Evolutionary conservation across 2,329 filamentous ascomycete genomes (phyloP).

Genomic region (Decorospora gaudefroyi): DNA sequence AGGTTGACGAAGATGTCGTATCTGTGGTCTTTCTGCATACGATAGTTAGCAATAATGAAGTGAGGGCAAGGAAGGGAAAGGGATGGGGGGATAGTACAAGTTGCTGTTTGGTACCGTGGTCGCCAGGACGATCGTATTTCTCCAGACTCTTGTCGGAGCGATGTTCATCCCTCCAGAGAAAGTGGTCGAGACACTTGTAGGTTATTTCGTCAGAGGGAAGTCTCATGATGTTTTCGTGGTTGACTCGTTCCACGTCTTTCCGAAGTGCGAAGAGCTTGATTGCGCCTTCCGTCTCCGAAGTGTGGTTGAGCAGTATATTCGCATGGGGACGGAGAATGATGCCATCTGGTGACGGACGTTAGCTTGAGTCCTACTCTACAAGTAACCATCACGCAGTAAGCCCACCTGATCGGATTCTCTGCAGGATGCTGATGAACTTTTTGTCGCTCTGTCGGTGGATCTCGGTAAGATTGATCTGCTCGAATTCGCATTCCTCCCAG

Average conservation of each 20-base stretch:
- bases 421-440: constrained; percentile 60
- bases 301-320: constrained; percentile 54
- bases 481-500: constrained; percentile 61
- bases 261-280: constrained; percentile 54
- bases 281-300: constrained; percentile 50
- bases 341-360: constrained; percentile 10
- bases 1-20: constrained; percentile 53
- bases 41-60: neutral
- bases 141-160: constrained; percentile 21
- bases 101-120: constrained; percentile 25
- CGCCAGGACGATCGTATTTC: constrained; percentile 12
- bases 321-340: constrained; percentile 47
- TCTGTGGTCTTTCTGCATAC: constrained; percentile 50
- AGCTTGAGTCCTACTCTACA: too few species aligned
- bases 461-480: constrained; percentile 57
- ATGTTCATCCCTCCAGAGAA: constrained; percentile 46
- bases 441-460: constrained; percentile 63
- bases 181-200: constrained; percentile 50
- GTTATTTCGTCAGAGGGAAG: constrained; percentile 29
- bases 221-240: constrained; percentile 41
- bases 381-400: neutral
- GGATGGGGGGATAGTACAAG: constrained; percentile 9
- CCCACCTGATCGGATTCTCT: constrained; percentile 59
- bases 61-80: neutral
- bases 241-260: constrained; percentile 40